Evolutionary conservation across 2,329 filamentous ascomycete species (phyloP).

Genomic region (Fusarium burgessii): DNA sequence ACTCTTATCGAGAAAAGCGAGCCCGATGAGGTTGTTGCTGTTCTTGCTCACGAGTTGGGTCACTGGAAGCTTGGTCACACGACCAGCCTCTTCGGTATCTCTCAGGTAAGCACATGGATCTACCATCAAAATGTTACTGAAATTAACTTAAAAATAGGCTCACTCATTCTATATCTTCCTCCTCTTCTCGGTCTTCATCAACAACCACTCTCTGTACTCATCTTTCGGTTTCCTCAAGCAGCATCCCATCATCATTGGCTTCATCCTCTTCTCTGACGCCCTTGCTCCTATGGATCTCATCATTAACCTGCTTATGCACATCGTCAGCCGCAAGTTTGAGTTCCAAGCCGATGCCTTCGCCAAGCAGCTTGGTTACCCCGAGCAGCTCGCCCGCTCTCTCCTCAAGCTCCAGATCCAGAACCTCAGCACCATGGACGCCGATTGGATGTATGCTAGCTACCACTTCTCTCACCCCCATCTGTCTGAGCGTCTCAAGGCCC

Average conservation of each 20-base stretch:
- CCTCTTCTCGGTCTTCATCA: constrained; percentile 96
- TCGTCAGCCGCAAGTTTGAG: constrained; percentile 93
- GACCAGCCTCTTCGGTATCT: constrained; percentile 88
- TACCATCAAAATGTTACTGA: not conserved
- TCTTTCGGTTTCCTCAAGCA: constrained; percentile 89
- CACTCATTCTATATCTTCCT: constrained; percentile 98
- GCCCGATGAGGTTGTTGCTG: constrained; percentile 91
- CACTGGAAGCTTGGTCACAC: constrained; percentile 98
- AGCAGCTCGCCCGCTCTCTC: constrained; percentile 85
- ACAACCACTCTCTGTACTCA: constrained; percentile 90
- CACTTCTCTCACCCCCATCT: constrained; percentile 98
- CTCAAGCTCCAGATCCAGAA: constrained; percentile 99
- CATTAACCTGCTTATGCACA: constrained; percentile 95
- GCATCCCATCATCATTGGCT: constrained; percentile 94
- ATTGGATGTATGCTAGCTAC: constrained; percentile 98
- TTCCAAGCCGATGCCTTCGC: constrained; percentile 97
- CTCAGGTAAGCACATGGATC: constrained; percentile 67
- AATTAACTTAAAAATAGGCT: constrained; percentile 64
- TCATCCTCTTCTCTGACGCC: constrained; percentile 98
- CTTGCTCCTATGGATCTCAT: constrained; percentile 93
- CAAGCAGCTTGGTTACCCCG: constrained; percentile 82
- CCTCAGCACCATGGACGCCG: constrained; percentile 97
- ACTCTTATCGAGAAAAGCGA: constrained; percentile 96
- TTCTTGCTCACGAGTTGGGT: constrained; percentile 93
- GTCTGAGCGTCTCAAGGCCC: constrained; percentile 89